These are phyloP conservation scores for Phoma sp. DNA, from an alignment of 2,329 filamentous ascomycete species.

Conservation along the genomic window DNA sequence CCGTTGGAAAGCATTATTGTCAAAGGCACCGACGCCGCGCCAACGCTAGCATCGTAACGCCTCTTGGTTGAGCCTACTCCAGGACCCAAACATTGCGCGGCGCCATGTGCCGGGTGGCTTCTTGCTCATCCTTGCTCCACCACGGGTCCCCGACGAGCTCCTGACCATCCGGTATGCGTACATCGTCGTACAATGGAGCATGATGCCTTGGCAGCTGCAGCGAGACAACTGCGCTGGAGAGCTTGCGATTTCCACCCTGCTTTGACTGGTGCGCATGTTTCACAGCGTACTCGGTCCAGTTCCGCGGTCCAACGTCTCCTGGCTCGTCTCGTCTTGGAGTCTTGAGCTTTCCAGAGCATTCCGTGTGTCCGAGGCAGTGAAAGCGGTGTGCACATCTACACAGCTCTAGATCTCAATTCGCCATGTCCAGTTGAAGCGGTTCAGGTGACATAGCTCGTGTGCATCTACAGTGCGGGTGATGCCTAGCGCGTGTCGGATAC, in stretches of 20 bases:
- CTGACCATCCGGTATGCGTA: neutral
- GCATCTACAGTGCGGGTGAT: neutral
- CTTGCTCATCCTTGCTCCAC: neutral
- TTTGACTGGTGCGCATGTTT: neutral
- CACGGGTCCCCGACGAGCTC: neutral
- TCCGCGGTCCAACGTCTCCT: neutral
- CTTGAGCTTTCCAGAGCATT: too few relatives aligned
- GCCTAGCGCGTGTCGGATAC: neutral
- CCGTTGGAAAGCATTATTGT: neutral
- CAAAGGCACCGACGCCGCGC: neutral
- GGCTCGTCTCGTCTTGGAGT: neutral
- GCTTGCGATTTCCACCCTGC: neutral
- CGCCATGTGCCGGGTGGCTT: neutral
- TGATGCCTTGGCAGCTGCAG: neutral
- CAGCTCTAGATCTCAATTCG: neutral
- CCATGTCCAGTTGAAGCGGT: neutral
- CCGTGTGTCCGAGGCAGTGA: neutral
- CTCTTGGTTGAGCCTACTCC: neutral
- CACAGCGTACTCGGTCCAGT: neutral
- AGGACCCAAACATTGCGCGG: neutral
- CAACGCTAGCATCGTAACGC: neutral
- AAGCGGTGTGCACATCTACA: conserved; percentile 2
- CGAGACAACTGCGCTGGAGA: neutral
- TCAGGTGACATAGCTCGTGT: neutral
- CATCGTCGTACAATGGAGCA: conserved; percentile 1